Base-by-base conservation (phyloP, 106 monocot genomes). In the Narthecium ossifragum region DNA sequence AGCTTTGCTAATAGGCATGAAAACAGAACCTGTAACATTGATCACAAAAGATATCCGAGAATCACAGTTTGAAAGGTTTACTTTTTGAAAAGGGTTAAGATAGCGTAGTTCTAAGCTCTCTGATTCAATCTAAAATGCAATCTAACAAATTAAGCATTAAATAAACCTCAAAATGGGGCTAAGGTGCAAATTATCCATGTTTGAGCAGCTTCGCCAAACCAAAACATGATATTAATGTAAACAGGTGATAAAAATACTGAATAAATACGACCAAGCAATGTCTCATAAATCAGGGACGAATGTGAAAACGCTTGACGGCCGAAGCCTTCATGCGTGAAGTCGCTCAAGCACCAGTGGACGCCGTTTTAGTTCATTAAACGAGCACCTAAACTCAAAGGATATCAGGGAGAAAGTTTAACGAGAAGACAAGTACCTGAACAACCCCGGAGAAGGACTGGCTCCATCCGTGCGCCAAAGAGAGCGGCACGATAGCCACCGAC, bases 401-500 rank as follows among this genome's bases (percentile, higher is more conserved):
- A 7, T 5, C 25, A 6, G 14, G 8, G 14, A 55, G 31, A 0
- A 55, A 5, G 15, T 30, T 10, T 7, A 25, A n/a, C 13, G 23
- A 24, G 22, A 46, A 6, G 5, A 43, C 5, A 30, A 18, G 5
- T 22, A 92, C 94, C 96, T 98, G 98, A 57, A 98, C 84, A 51
- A 98, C 72, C 6, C 98, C 90, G 29, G 83, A 57, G 66, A 91
- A 98, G 2, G 90, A 79, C 68, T 61, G 77, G 60, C 39, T 76
- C 96, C 98, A 98, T 0, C 84, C 86, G 38, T 75, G 71, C 34
- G 78, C 70, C 46, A 70, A 63, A 33, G 90, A 75, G 26, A 98
- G 78, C 3, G 98, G 98, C 22, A 98, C 91, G 26, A 91, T 84
- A 15, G 91, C 90, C 10, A 98, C 98, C 1, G 98, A 98, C 98